Evolutionary conservation across 768 basidiomycete species (phyloP).

Genomic region (Agaricus blazei): DNA sequence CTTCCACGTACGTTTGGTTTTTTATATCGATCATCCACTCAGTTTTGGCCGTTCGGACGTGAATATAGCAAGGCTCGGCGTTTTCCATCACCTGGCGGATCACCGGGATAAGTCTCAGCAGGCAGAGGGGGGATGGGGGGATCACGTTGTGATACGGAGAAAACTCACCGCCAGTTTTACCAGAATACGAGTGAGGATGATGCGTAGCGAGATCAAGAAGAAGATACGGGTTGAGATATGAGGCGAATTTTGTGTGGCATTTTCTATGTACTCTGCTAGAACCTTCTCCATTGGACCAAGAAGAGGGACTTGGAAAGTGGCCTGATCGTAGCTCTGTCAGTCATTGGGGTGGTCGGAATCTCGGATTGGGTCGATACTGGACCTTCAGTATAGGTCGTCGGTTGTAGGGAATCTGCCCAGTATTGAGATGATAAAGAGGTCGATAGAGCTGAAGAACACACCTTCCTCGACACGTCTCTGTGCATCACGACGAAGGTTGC

Average conservation of each 20-base stretch:
- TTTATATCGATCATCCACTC: not conserved
- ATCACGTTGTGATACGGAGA: not conserved
- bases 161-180: not conserved
- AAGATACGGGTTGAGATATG: not conserved
- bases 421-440: not conserved
- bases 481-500: not conserved
- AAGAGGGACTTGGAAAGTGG: slow-evolving; percentile 2
- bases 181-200: not conserved
- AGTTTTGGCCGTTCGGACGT: not conserved
- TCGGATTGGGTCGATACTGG: not conserved
- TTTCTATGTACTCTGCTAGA: not conserved
- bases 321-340: not conserved
- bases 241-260: not conserved
- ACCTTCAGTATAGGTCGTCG: not conserved
- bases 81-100: not conserved
- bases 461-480: not conserved
- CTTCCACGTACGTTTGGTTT: not conserved
- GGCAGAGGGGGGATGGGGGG: too few species aligned
- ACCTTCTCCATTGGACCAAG: not conserved
- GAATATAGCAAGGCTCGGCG: not conserved
- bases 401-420: not conserved
- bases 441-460: not conserved
- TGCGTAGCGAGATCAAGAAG: not conserved
- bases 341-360: not conserved
- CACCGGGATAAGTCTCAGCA: too few species aligned